These are phyloP conservation scores for Colletotrichum camelliae DNA, from an alignment of 2,329 filamentous ascomycete species.

Conservation along the genomic window DNA sequence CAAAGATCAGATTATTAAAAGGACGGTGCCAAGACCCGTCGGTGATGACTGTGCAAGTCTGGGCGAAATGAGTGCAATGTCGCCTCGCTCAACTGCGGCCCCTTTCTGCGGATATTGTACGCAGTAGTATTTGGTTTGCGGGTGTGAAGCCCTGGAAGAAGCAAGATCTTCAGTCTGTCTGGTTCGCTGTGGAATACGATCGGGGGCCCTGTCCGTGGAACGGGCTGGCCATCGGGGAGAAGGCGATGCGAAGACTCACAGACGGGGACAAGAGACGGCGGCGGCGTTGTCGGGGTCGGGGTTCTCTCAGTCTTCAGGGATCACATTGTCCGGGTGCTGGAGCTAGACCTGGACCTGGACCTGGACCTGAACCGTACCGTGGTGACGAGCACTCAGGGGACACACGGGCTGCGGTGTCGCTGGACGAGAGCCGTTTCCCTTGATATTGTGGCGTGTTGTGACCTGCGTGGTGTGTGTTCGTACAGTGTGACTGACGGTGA, in stretches of 20 bases:
- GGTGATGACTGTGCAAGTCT: background rate
- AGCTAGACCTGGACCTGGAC: background rate
- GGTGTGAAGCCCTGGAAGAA: background rate
- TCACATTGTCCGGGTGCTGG: background rate
- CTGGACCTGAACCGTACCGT: background rate
- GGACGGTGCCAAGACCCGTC: slow-evolving; percentile 12
- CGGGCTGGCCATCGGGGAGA: slow-evolving; percentile 8
- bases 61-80: slow-evolving; percentile 19
- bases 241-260: background rate
- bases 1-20: background rate
- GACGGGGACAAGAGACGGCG: background rate
- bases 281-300: background rate
- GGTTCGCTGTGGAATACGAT: background rate
- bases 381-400: background rate
- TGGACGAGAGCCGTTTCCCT: background rate
- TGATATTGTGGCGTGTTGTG: background rate
- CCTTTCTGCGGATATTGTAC: background rate
- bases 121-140: background rate
- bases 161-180: slow-evolving; percentile 1
- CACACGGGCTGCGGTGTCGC: background rate
- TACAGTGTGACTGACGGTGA: background rate
- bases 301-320: background rate
- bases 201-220: slow-evolving; percentile 5
- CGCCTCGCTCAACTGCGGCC: background rate
- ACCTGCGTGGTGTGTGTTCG: background rate